Evolutionary conservation across 2,329 filamentous ascomycete species (phyloP), one percentile per base, ranked within the genome.

Genomic region (Rhytidhysteron rufulum): DNA sequence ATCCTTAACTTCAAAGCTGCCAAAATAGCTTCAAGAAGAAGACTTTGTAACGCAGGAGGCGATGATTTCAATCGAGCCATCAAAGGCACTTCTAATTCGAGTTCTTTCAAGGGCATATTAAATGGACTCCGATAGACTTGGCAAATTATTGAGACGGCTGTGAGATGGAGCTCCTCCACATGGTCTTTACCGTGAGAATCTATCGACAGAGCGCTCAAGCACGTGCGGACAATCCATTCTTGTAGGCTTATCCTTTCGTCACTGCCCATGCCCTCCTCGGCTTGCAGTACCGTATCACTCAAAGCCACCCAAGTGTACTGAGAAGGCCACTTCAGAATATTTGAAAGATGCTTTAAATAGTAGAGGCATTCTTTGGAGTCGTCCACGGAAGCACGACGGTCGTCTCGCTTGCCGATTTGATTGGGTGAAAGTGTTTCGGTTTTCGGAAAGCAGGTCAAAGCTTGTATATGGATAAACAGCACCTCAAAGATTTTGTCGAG

Each of bases 281-380:
- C 66, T 20, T 69, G 68, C 4, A 71, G 65, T 25, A 80, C 68
- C 13, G 71, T 69, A 39, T 83, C 83, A 1, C 85, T 80, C 29
- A 94, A 67, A 4, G 83, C 75, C 10, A 76, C 72, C 85, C 87
- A 90, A 7, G 84, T 81, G 37, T 77, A 75, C 33, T 85, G 81
- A 16, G 77, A 85, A 41, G 80, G 79, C 63, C 80, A 82, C 19
- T 78, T 74, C 13, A 95, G 68, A 19, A 94, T 75, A 49, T 88
- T 85, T 4, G 82, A 82, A 1, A 95, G 63, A 2, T 85, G 85
- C 37, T 80, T 79, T 16, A 96, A 67, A 54, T 91, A 85, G 61
- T 95, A 94, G 3, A 87, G 69, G 45, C 83, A 88, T 41, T 89
- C 76, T 45, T 86, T 84, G 6, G 89, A 73, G 49, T 94, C 86